Conservation (phyloP, 345 rosid species). For the Pistacia vera region DNA sequence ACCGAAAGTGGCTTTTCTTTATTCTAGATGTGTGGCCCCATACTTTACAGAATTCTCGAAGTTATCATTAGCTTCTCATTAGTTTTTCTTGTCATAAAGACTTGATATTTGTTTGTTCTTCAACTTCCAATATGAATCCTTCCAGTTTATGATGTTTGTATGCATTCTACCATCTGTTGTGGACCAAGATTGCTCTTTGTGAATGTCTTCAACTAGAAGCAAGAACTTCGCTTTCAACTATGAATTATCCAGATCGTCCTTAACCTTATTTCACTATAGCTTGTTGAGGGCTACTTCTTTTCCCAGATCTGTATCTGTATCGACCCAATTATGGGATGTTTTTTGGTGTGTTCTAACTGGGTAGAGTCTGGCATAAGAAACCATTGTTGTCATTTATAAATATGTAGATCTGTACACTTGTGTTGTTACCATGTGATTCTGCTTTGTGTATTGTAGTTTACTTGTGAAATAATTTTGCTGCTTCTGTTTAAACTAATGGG, state of each 20-base stretch:
- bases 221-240: neutral
- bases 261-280: neutral
- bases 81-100: no score
- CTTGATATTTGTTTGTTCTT: no score
- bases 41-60: no score
- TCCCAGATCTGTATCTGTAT: neutral
- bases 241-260: neutral
- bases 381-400: neutral
- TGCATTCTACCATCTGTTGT: no score
- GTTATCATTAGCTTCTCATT: no score
- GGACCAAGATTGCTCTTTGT: no score
- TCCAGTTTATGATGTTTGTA: no score
- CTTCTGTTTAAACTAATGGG: neutral
- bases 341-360: neutral
- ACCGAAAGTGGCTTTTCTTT: neutral
- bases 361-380: neutral
- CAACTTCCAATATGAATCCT: no score
- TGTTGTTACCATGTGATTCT: neutral
- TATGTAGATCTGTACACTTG: no score
- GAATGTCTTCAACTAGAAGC: neutral
- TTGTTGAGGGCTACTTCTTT: neutral
- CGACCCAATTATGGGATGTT: no score
- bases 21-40: no score
- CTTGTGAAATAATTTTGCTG: neutral
- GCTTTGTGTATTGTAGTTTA: neutral